Base-by-base conservation (phyloP, 2,329 filamentous ascomycete species). In the Trichoderma asperellum region DNA sequence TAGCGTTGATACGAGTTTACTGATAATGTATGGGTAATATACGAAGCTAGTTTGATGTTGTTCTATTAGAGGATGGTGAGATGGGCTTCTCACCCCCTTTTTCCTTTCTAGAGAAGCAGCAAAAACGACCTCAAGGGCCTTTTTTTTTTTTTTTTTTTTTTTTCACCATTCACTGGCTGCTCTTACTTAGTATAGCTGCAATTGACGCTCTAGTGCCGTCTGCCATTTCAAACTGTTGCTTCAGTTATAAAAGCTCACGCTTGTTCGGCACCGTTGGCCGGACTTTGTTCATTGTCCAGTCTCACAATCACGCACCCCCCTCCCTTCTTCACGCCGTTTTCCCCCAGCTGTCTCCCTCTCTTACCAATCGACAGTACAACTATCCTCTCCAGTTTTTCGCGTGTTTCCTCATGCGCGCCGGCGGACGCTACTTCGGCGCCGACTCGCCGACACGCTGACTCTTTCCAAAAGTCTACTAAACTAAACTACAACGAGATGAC, bases 1-100 rank as follows among this genome's bases (percentile, higher is more conserved):
- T n/a, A 43, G 40, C 40, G 18, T n/a, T 43, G 18, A 63, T 57
- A 57, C 18, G 62, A 65, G 43, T 24, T 55, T 27, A 65, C 49
- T 49, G 60, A 49, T 21, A 29, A 29, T 21, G 47, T 56, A 49
- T 12, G 47, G 47, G 49, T 55, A 40, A 16, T 21, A 16, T 21
- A 29, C 27, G 62, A 24, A 56, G 62, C 16, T 64, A 35, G 16
- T 49, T 18, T 32, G 21, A 4, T n/a, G 24, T 24, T 32, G 21
- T 55, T 35, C 29, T 55, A 16, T 65, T 56, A 57, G 35, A 5
- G 32, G 53, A 56, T 56, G 27, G 24, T 2, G 8, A 35, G 58
- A 12, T 35, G 58, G 18, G 58, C 14, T 43, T 37, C 5, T 3
- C n/a, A 2, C 47, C 47, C 57, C 58, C n/a, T 37, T 43, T 43